Base-by-base conservation (phyloP, 192 early-diverging fungal genomes). In the Coemansia sp. region DNA sequence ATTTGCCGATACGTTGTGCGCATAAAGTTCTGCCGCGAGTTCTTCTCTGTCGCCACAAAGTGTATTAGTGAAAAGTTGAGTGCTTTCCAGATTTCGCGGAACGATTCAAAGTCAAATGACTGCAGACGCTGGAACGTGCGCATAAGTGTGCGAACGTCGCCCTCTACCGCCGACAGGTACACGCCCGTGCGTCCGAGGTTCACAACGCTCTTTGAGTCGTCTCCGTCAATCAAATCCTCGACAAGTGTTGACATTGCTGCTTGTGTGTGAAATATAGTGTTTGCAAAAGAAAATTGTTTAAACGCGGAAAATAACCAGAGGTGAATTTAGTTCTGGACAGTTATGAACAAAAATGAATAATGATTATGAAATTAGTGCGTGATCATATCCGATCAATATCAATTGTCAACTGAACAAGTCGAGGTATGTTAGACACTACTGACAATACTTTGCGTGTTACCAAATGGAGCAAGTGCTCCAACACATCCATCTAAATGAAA, bases 41-140 rank as follows among this genome's bases (percentile, higher is more conserved):
- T 70, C 69, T 83, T 84, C 41, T 86, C 85, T 10, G 85, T 76
- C 37, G 83, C 83, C 19, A 80, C 85, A 70, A 86, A 86, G 55
- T 86, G 85, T 12, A 86, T 77, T 29, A 84, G 74, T 38, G 82
- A 82, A 72, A 86, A 86, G 63, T 84, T 76, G 5, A 72, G 70
- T 48, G 73, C 69, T 59, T 75, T 80, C 85, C 85, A 86, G 21
- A 84, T 68, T n/a, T 79, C 62, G 10, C 64, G 68, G 37, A 85
- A 85, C 27, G 79, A 63, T 43, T 60, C 60, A 61, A 84, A 82
- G 56, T 80, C 77, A 59, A 74, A 74, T 39, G 72, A 59, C 59
- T 80, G 77, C 23, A 70, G 72, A 6, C 69, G 67, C 62, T 80
- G 77, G 68, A 80, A 80, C 62, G 77, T 74, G 9, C 77, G 71